Evolutionary conservation across 139 green algal species (phyloP).

Genomic region (Chlorella vulgaris): DNA sequence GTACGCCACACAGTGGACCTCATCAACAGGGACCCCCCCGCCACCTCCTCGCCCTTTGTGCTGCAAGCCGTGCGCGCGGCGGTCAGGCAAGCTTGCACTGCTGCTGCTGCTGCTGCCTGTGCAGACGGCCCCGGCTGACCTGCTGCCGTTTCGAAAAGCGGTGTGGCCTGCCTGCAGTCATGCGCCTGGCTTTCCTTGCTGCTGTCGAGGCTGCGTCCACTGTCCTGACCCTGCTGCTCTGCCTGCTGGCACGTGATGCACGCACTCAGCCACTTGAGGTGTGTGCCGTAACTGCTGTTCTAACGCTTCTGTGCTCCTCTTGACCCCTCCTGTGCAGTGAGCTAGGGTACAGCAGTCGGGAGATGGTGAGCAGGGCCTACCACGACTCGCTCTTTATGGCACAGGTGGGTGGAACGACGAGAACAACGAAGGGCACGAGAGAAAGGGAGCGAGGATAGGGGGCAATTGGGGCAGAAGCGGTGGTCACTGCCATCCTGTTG

Average conservation of each 20-base stretch:
- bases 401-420: slow-evolving; percentile 23
- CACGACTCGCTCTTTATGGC: slow-evolving; percentile 98
- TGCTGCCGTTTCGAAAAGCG: no score
- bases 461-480: no score
- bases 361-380: slow-evolving; percentile 93
- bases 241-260: no score
- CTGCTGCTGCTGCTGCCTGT: not conserved
- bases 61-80: slow-evolving; percentile 60
- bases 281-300: no score
- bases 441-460: no score
- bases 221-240: not conserved
- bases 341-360: slow-evolving; percentile 63
- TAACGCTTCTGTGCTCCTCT: not conserved
- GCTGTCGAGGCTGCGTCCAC: no score
- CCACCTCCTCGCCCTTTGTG: slow-evolving; percentile 68
- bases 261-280: no score
- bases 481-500: no score
- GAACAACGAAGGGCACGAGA: not conserved
- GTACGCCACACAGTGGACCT: slow-evolving; percentile 42
- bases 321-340: slow-evolving; percentile 3
- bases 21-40: slow-evolving; percentile 91
- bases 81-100: slow-evolving; percentile 2
- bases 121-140: not conserved
- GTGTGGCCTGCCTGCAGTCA: no score
- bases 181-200: no score